Base-by-base conservation (phyloP, 768 basidiomycete genomes). In the Mycena olivaceomarginata region DNA sequence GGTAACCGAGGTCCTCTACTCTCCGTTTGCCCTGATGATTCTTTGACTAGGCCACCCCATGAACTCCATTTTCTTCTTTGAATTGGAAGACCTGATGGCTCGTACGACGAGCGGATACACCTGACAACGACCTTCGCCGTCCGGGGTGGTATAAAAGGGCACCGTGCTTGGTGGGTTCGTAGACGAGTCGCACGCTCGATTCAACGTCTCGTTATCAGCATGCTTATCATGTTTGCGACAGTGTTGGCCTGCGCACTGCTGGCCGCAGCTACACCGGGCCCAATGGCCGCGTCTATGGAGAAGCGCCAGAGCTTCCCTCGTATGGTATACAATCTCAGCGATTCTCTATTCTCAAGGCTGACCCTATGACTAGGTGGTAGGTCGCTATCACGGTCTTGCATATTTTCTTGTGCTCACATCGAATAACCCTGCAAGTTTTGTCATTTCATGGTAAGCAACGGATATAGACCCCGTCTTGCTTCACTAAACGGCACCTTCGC, bases 401-500 rank as follows among this genome's bases (percentile, higher is more conserved):
- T 46, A 39, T 12, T 40, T 6, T 31, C 31, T 41, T 22, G 31
- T 16, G 57, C 65, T 74, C 56, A 74, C 46, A 8, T 67, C 20
- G 13, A 46, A 45, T 16, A 22, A 43, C 48, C 41, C 65, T 11
- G 1, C 41, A 66, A 74, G 72, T 74, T 74, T 45, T 74, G 72
- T 25, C 72, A 74, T 51, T 74, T 74, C 72, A 67, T 74, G 72
- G 72, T 74, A 45, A 18, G 72, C 37, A 40, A n/a, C 11, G 4
- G 4, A 57, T 45, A 11, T 16, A 13, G 22, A 8, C 6, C 46
- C 1, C n/a, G 5, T 37, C 16, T 31, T 31, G 31, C 39, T 22
- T 72, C 43, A 53, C 40, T 40, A 40, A 70, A 45, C 37, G 0
- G 45, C 40, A 41, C 4, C 69, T 16, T 3, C 13, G 41, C 57